These are phyloP conservation scores for Austropuccinia psidii DNA, from an alignment of 1,284 basidiomycete species.

Conservation along the genomic window DNA sequence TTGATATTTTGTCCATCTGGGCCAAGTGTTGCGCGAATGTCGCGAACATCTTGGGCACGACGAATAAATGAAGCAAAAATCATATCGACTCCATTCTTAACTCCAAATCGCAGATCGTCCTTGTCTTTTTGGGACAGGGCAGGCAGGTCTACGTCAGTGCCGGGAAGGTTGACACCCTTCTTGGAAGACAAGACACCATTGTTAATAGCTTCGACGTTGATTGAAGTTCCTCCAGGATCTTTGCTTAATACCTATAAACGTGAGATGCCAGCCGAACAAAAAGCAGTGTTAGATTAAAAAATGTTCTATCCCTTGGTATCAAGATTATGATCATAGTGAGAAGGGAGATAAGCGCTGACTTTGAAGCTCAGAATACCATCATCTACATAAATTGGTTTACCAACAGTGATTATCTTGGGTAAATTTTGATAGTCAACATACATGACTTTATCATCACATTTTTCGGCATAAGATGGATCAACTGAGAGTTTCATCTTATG, in stretches of 20 bases:
- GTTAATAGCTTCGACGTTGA: slow-evolving; percentile 85
- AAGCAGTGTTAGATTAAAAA: slow-evolving; percentile 75
- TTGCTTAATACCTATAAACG: slow-evolving; percentile 39
- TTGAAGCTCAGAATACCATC: slow-evolving; percentile 59
- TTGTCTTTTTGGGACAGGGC: slow-evolving; percentile 98
- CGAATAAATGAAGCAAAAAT: slow-evolving; percentile 97
- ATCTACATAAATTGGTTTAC: slow-evolving; percentile 94
- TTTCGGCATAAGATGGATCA: slow-evolving; percentile 70
- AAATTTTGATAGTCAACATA: slow-evolving; percentile 95
- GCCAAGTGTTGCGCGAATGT: slow-evolving; percentile 83
- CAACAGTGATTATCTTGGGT: slow-evolving; percentile 86
- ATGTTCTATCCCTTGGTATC: neutral
- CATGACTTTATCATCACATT: slow-evolving; percentile 71
- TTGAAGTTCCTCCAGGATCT: slow-evolving; percentile 59
- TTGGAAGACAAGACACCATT: slow-evolving; percentile 86
- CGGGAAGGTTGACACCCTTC: slow-evolving; percentile 99
- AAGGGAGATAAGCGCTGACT: neutral
- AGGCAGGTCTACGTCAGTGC: slow-evolving; percentile 94
- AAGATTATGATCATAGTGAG: neutral
- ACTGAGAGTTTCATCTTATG: slow-evolving; percentile 91
- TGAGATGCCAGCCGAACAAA: slow-evolving; percentile 65
- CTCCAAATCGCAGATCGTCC: slow-evolving; percentile 86
- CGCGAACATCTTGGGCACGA: slow-evolving; percentile 77
- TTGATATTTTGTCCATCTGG: slow-evolving; percentile 87
- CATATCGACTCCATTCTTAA: slow-evolving; percentile 98